Conservation (phyloP, 2,329 filamentous ascomycete genomes). For the Colletotrichum orchidophilum region DNA sequence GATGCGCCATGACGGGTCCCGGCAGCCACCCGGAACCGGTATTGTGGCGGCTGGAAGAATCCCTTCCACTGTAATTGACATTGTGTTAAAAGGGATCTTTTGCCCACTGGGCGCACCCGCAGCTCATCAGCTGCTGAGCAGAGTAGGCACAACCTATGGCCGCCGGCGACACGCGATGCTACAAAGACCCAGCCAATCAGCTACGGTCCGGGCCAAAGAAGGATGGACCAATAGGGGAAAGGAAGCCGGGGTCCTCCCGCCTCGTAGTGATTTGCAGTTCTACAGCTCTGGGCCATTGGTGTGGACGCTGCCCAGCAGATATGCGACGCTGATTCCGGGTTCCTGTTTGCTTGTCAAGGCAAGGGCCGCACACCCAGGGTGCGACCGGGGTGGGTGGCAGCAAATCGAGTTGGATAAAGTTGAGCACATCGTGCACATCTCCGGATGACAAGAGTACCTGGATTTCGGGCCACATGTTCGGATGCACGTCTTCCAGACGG, state of each 20-base stretch:
- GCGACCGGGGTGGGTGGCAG: neutral
- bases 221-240: neutral
- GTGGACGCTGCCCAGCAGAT: neutral
- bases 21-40: neutral
- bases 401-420: neutral
- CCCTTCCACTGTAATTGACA: neutral
- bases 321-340: neutral
- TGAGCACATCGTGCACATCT: slow-evolving; percentile 12
- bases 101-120: too few species aligned
- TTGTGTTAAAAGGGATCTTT: too few species aligned
- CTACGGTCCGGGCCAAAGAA: neutral
- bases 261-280: neutral
- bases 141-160: neutral
- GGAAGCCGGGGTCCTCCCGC: neutral
- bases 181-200: neutral
- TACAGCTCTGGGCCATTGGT: slow-evolving; percentile 6
- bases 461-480: neutral
- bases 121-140: too few species aligned
- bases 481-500: neutral
- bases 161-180: neutral
- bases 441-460: neutral
- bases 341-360: slow-evolving; percentile 10
- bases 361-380: neutral
- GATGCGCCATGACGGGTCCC: neutral
- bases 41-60: neutral